Base-by-base conservation (phyloP, 768 basidiomycete genomes). In the Multifurca ochricompacta region DNA sequence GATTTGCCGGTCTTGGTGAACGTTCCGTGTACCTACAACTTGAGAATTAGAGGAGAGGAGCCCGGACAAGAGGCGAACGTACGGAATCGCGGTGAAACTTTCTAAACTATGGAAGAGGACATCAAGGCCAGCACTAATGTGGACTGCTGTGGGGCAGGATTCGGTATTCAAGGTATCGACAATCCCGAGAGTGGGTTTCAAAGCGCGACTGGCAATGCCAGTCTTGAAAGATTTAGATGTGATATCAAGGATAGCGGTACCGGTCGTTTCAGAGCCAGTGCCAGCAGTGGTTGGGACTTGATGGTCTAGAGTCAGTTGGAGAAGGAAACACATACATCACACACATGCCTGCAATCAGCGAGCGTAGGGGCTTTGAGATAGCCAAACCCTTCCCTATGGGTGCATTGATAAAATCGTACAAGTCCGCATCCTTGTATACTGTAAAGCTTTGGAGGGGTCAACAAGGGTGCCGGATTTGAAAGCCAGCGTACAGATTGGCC, bases 341-440 rank as follows among this genome's bases (percentile, higher is more conserved):
- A 65, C 8, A 65, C 74, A 56, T 54, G 69, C 92, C 75, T 40
- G 91, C 91, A 56, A 95, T 95, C 43, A 98, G 74, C 13, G 95
- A 95, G 7, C 81, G 73, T 21, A 98, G 74, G 16, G 74, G 71
- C 65, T 87, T 73, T 3, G 77, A 72, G 59, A 98, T 85, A 2
- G 94, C 90, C 35, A 85, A 75, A 4, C 94, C 94, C 69, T 91
- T 93, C 39, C 95, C 95, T 49, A 97, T 75, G 0, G 95, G 95
- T 1, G 95, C 93, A 65, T 97, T 98, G 69, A 97, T 89, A 68
- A 95, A 98, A 67, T 98, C 95, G 73, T 93, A 87, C 9, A 97
- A 73, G 65, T 96, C 90, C 1, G 89, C 80, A 59, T 97, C 91
- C 61, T 86, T 86, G 75, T 97, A 97, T 10, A 90, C 89, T 0